phyloP scores from a whole-genome alignment of 78 protist genomes.

The Monocercomonoides exilis region DNA sequence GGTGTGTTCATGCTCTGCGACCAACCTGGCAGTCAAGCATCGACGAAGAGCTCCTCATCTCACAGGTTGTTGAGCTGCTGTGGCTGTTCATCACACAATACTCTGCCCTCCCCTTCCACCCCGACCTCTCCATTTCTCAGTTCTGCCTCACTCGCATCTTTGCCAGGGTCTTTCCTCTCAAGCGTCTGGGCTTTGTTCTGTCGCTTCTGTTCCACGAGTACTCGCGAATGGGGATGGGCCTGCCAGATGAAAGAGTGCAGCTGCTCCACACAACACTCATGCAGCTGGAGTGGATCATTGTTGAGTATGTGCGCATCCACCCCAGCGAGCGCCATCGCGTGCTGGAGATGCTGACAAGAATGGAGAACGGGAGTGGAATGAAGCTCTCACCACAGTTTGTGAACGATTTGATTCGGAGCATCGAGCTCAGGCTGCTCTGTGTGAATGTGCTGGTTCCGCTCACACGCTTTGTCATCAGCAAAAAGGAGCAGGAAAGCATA shows the following conservation, averaged over 20 bases:
- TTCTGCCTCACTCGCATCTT: background rate
- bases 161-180: background rate
- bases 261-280: background rate
- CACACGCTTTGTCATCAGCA: background rate
- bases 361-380: background rate
- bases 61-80: background rate
- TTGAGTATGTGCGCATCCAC: background rate
- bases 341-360: background rate
- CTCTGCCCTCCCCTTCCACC: background rate
- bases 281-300: background rate
- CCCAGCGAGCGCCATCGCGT: background rate
- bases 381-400: background rate
- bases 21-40: background rate
- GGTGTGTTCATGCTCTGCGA: background rate
- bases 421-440: background rate
- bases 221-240: background rate
- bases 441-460: background rate
- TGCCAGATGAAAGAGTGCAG: background rate
- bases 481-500: no score
- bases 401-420: background rate
- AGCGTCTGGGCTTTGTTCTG: background rate
- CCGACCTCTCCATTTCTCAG: background rate
- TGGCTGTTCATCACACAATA: background rate
- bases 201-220: background rate
- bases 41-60: background rate